Conservation (phyloP, 371 early-diverging fungal species). For the Apophysomyces trapeziformis region DNA sequence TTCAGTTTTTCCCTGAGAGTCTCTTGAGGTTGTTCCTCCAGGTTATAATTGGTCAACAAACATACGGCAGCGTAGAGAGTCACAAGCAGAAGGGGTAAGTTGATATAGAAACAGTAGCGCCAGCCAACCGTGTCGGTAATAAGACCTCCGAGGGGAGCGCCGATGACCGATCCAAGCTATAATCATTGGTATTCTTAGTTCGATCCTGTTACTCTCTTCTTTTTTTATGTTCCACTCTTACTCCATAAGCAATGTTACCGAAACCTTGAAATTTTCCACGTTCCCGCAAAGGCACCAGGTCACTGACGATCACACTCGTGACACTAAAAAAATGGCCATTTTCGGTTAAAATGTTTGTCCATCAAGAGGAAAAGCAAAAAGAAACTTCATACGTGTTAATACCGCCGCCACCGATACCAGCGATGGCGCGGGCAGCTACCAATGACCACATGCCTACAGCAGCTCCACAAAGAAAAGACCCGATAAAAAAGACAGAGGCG, state of each 20-base stretch:
- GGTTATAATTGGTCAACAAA: conserved; percentile 45
- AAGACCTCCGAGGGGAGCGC: conserved; percentile 73
- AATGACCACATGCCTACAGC: conserved; percentile 65
- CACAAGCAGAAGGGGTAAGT: conserved; percentile 70
- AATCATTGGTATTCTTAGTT: conserved; percentile 52
- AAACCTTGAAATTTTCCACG: conserved; percentile 56
- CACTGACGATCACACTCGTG: conserved; percentile 46
- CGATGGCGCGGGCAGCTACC: conserved; percentile 74
- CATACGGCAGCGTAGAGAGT: conserved; percentile 51
- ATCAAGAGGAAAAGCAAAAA: too few relatives aligned
- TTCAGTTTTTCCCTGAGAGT: conserved; percentile 51
- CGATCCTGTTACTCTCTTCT: background rate
- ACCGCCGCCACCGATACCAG: conserved; percentile 82
- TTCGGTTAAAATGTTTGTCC: background rate
- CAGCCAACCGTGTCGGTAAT: conserved; percentile 58
- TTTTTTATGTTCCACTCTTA: conserved; percentile 21
- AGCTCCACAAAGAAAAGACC: conserved; percentile 63
- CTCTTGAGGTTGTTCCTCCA: conserved; percentile 40
- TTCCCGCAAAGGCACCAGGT: conserved; percentile 53
- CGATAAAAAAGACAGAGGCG: conserved; percentile 57
- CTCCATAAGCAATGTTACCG: conserved; percentile 49
- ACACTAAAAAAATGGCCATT: conserved; percentile 11
- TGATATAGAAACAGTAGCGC: conserved; percentile 75
- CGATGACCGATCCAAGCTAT: conserved; percentile 74
- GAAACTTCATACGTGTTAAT: conserved; percentile 34